Percentiles rank a stretch among this genome's conserved stretches.
Evolutionary conservation across 202 grass and related monocot species (phyloP).

Genomic region (Miscanthus sacchariflorus): DNA sequence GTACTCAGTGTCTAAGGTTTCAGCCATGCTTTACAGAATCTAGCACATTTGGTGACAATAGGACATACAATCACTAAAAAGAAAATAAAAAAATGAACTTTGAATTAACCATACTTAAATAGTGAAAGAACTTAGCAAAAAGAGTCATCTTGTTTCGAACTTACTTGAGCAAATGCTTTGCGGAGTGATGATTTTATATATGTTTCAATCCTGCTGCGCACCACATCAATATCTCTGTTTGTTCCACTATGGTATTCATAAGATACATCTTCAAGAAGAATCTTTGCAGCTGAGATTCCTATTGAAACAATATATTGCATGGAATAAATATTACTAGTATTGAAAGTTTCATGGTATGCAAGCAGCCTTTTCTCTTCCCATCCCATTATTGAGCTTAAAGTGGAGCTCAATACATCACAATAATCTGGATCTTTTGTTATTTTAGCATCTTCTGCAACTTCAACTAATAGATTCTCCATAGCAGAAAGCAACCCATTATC

Average conservation of each 20-base stretch:
- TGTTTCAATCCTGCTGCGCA: constrained; percentile 63
- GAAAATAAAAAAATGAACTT: not conserved
- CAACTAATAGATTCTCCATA: constrained; percentile 65
- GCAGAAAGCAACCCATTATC: constrained; percentile 72
- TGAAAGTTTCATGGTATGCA: constrained; percentile 88
- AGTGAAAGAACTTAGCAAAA: constrained; percentile 8
- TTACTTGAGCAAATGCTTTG: constrained; percentile 89
- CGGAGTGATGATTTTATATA: constrained; percentile 81
- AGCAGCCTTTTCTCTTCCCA: constrained; percentile 86
- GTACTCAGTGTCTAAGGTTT: constrained; percentile 33
- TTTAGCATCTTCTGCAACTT: constrained; percentile 88
- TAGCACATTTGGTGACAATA: not conserved
- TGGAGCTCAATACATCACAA: constrained; percentile 81
- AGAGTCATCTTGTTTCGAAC: constrained; percentile 22
- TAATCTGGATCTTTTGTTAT: constrained; percentile 79
- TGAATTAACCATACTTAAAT: not conserved
- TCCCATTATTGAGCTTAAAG: constrained; percentile 72
- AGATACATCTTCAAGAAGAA: constrained; percentile 67
- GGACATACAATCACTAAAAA: constrained; percentile 4
- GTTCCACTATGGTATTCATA: constrained; percentile 56
- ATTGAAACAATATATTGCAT: constrained; percentile 77
- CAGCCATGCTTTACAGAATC: constrained; percentile 28
- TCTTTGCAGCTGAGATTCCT: constrained; percentile 67
- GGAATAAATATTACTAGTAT: constrained; percentile 65
- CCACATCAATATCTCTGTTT: constrained; percentile 62